A percentile compares a stretch with the other conserved stretches of the same genome.
These are phyloP conservation scores for Hamigera avellanea DNA, from an alignment of 495 filamentous ascomycete species.

Conservation along the genomic window DNA sequence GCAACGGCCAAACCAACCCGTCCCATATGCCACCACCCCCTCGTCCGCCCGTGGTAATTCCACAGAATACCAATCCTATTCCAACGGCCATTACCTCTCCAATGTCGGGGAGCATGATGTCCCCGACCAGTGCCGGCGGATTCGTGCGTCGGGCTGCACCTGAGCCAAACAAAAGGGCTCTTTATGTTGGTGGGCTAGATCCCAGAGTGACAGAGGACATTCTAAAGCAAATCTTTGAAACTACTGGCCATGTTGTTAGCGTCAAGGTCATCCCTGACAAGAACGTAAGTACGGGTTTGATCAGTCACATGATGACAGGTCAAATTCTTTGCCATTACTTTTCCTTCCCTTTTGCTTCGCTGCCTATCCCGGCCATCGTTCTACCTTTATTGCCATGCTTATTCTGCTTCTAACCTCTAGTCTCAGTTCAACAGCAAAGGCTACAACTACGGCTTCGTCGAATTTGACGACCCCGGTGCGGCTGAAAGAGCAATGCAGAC, in stretches of 20 bases:
- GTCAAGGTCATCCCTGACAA: constrained; percentile 99
- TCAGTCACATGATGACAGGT: not conserved
- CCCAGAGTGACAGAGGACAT: constrained; percentile 94
- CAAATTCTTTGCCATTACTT: not conserved
- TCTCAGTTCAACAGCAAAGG: constrained; percentile 75
- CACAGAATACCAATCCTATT: constrained; percentile 93
- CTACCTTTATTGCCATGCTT: too few species aligned
- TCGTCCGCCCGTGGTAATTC: constrained; percentile 78
- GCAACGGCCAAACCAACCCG: constrained; percentile 46
- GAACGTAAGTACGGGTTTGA: constrained; percentile 53
- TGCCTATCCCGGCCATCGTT: not conserved
- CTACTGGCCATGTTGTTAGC: constrained; percentile 92
- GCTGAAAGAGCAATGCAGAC: constrained; percentile 97
- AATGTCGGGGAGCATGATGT: constrained; percentile 69
- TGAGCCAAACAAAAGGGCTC: constrained; percentile 95
- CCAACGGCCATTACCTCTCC: constrained; percentile 87
- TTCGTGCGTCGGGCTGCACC: constrained; percentile 87
- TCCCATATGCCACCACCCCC: constrained; percentile 91
- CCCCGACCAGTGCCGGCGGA: constrained; percentile 65
- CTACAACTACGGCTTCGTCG: constrained; percentile 98
- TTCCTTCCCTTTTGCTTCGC: not conserved
- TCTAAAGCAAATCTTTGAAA: constrained; percentile 96
- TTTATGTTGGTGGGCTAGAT: constrained; percentile 94
- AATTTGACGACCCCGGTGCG: constrained; percentile 94
- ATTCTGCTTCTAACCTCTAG: not conserved